Evolutionary conservation across 139 green algal species (phyloP), one percentile per base, ranked within the genome.

Genomic region (Chlorella sorokiniana): DNA sequence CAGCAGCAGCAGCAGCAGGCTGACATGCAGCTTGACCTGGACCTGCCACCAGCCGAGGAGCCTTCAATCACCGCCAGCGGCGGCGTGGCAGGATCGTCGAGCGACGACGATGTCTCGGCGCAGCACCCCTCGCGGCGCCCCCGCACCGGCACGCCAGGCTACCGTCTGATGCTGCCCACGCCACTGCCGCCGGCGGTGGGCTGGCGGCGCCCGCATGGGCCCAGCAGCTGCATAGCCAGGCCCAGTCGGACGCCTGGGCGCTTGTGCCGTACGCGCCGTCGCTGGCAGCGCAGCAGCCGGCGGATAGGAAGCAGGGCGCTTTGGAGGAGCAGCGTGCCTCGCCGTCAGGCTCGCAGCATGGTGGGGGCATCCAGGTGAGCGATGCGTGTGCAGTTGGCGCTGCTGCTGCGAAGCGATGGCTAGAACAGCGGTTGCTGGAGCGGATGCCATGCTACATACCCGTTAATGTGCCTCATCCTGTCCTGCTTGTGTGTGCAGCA

Each of bases 141-240:
- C 2, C 38, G 67, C 38, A 73, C 14, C 37, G 44, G 45, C n/a
- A 33, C 41, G 16, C 16, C 42, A 14, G 70, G 42, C n/a, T 40
- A 45, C 9, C 70, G 70, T 8, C 70, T 77, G 45, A 45, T 77
- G 70, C 70, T 77, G 44, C 70, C 70, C 70, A 77, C 45, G 11
- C 70, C 70, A 14, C 44, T 77, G 44, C 70, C 70, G 29, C 44
- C 29, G 14, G 35, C n/a, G 7, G 31, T 77, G 1, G 29, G 16
- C 2, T 44, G 41, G 18, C 10, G 22, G 22, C 41, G 4, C 23
- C 68, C 3, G n/a, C 31, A 14, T 77, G 70, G 70, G 29, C 5
- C 11, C 44, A 35, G 23, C 14, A 4, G 25, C 44, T 54, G 70
- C 44, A 31, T 5, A 6, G 18, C 31, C n/a, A 63, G 41, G 44